These are phyloP conservation scores for Novymonas esmeraldas DNA, from an alignment of 208 protist genomes.

Conservation along the genomic window DNA sequence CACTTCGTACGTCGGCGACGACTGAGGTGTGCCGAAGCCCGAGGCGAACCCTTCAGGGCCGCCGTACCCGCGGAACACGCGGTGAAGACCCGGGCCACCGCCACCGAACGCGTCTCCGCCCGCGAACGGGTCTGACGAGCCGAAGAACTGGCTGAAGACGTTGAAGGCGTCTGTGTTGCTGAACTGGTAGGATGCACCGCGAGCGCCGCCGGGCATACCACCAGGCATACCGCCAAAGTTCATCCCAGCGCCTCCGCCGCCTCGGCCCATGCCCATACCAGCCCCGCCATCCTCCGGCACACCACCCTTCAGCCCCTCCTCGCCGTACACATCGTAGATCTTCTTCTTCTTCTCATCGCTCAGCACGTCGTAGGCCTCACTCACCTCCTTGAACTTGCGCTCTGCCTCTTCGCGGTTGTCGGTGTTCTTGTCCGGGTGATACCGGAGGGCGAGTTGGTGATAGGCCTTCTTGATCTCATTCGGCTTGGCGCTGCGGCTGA, in stretches of 20 bases:
- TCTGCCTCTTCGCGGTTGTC: conserved; percentile 86
- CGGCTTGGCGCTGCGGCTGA: conserved; percentile 66
- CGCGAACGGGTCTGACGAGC: conserved; percentile 85
- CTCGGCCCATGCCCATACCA: conserved; percentile 80
- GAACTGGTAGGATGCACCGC: conserved; percentile 60
- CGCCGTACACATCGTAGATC: conserved; percentile 98
- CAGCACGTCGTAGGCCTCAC: conserved; percentile 98
- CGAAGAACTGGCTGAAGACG: conserved; percentile 87
- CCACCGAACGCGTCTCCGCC: conserved; percentile 87
- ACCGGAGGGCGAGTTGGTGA: conserved; percentile 90
- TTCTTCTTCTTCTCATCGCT: conserved; percentile 95
- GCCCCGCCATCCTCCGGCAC: conserved; percentile 39
- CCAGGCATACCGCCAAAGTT: conserved; percentile 56
- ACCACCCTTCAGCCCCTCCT: conserved; percentile 95
- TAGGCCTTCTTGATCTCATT: conserved; percentile 93
- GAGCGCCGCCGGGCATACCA: conserved; percentile 49
- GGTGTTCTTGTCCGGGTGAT: conserved; percentile 94
- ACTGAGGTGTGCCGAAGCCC: conserved; percentile 86
- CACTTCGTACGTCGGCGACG: conserved; percentile 78
- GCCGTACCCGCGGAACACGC: conserved; percentile 83
- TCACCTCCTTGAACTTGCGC: conserved; percentile 94
- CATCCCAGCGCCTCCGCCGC: conserved; percentile 60
- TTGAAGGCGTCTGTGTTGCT: conserved; percentile 84
- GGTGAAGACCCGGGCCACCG: conserved; percentile 79
- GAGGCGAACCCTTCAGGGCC: conserved; percentile 71